Evolutionary conservation across 805 yeast genomes (phyloP), one percentile per base, ranked within the genome.

Genomic region (Cephaloascus albidus): DNA sequence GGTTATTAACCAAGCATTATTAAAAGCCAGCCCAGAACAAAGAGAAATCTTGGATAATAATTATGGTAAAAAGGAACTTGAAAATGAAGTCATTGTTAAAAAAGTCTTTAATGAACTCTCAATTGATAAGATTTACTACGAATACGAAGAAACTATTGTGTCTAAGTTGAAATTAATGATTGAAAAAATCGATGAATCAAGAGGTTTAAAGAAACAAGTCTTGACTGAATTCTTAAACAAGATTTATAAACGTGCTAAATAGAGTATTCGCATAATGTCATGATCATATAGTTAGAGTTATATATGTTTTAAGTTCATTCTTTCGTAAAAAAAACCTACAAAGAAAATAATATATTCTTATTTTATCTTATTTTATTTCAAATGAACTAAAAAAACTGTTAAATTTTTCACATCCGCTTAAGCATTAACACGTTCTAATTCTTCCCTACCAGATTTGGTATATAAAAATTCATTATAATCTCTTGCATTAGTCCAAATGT

Each of bases 401-500:
- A 43, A 35, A 31, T 40, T 37, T 27, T 39, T 42, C 48, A 45
- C 41, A 31, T 12, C 8, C 10, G n/a, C 36, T 47, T 61, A 63
- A 44, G 57, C 70, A 51, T 66, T 67, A 49, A 69, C 79, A 63
- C 77, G 79, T 63, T 76, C 90, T 59, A 90, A 77, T 61, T 90
- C 96, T 73, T 83, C 90, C 72, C 89, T 86, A 64, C 98, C 98
- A 49, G 85, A 97, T 76, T 90, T 90, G 66, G 97, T 88, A 77
- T 90, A 90, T 63, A 90, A 76, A 78, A 71, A 89, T 61, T 80
- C 90, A 68, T 90, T 85, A 78, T 88, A 88, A 60, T 83, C 88
- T 70, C 87, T 80, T 50, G 94, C 89, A 59, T 72, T 65, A 48
- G 76, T 78, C 95, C 96, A 87, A 69, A 90, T 66, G 63, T 78